Conservation (phyloP, 768 basidiomycete genomes). For the Mycena crocata region DNA sequence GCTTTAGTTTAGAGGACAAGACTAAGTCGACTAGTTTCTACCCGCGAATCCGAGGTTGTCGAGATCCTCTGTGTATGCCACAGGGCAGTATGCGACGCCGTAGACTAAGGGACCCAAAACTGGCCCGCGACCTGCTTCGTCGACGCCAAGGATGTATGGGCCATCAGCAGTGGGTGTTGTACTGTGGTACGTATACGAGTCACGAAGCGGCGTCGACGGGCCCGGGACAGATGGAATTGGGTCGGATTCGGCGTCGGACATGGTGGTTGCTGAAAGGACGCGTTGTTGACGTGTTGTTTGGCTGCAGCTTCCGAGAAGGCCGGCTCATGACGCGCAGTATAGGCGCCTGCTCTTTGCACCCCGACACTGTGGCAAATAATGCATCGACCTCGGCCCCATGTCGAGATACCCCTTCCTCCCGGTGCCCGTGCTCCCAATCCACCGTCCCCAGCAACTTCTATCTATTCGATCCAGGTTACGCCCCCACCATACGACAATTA, state of each 20-base stretch:
- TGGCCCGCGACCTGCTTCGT: constrained; percentile 97
- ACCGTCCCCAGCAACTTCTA: constrained; percentile 22
- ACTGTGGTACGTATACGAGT: constrained; percentile 85
- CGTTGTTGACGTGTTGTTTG: constrained; percentile 26
- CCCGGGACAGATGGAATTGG: constrained; percentile 68
- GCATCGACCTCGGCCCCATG: constrained; percentile 20
- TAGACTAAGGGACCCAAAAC: constrained; percentile 97
- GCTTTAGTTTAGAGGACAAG: background rate
- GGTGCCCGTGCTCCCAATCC: constrained; percentile 25
- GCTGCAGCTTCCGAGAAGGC: background rate
- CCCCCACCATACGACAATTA: constrained; percentile 32
- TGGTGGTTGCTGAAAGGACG: constrained; percentile 15
- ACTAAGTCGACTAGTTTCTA: constrained; percentile 43
- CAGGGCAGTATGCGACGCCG: constrained; percentile 93
- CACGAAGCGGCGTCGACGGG: constrained; percentile 66
- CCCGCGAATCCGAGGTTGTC: constrained; percentile 93
- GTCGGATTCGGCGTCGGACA: constrained; percentile 25
- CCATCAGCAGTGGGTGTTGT: constrained; percentile 74
- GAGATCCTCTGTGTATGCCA: constrained; percentile 77
- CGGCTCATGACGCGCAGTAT: background rate
- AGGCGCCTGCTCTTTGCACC: background rate
- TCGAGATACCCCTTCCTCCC: constrained; percentile 21
- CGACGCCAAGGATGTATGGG: constrained; percentile 96
- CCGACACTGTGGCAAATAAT: constrained; percentile 3
- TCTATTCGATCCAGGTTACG: constrained; percentile 35